phyloP scores from a whole-genome alignment of 2,329 filamentous ascomycete species.

The Ophiocordyceps unilateralis region DNA sequence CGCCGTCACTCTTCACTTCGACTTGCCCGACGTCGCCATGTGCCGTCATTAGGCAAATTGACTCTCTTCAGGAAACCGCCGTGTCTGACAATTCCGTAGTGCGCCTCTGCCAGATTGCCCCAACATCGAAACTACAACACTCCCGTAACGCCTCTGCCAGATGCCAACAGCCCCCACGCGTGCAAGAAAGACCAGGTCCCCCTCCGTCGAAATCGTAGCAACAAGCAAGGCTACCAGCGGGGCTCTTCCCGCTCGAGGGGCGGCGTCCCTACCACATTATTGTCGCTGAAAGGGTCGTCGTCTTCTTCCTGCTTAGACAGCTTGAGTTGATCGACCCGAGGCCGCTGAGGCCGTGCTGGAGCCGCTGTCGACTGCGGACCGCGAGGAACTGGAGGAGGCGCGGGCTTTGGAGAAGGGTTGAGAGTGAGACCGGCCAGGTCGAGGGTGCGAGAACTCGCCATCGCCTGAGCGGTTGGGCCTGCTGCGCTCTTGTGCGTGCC shows the following conservation, averaged over 20 bases:
- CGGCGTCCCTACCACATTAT: conserved; percentile 43
- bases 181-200: not conserved
- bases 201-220: not conserved
- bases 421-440: conserved; percentile 29
- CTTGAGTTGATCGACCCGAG: not conserved
- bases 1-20: no score
- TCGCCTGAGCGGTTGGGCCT: not conserved
- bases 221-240: conserved; percentile 9
- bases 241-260: conserved; percentile 13
- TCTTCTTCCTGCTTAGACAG: conserved; percentile 26
- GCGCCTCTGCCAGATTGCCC: no score
- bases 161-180: not conserved
- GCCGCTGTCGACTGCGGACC: not conserved
- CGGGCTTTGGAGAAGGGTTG: conserved; percentile 16
- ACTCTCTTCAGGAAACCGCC: not conserved
- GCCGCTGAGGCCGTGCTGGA: not conserved
- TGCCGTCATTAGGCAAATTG: not conserved
- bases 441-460: conserved; percentile 16
- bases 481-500: not conserved
- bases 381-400: conserved; percentile 22
- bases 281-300: conserved; percentile 69
- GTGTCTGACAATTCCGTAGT: not conserved
- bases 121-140: no score
- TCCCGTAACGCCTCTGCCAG: no score
- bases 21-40: not conserved